A percentile compares a stretch with the other conserved stretches of the same genome.
Conservation (phyloP, 1,284 basidiomycete species). For the Boletellus sp. region DNA sequence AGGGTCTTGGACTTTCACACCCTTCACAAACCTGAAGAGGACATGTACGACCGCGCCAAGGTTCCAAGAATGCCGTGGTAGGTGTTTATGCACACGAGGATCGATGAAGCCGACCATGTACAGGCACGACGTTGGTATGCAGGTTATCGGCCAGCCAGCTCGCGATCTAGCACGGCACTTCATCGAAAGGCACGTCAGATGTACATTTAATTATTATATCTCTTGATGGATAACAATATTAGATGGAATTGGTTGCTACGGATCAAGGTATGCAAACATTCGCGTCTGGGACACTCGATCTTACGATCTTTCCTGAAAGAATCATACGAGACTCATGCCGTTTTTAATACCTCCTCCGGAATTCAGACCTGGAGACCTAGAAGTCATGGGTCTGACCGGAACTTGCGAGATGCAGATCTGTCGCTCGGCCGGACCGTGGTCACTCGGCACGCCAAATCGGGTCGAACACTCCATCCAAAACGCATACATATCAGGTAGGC, state of each 20-base stretch:
- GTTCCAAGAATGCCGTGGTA: conserved; percentile 96
- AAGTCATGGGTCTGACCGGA: conserved; percentile 82
- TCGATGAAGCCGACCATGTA: background rate
- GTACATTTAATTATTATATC: conserved; percentile 10
- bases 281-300: background rate
- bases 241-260: conserved; percentile 91
- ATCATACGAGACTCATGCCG: conserved; percentile 89
- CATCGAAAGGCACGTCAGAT: conserved; percentile 67
- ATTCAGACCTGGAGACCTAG: conserved; percentile 81
- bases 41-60: conserved; percentile 89
- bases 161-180: conserved; percentile 95
- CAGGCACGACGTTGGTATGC: conserved; percentile 95
- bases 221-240: conserved; percentile 12
- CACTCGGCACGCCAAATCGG: conserved; percentile 82
- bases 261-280: conserved; percentile 66
- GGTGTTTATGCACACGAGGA: conserved; percentile 15
- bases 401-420: conserved; percentile 98
- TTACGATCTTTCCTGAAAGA: conserved; percentile 41
- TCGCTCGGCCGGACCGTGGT: conserved; percentile 94
- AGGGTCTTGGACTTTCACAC: conserved; percentile 86
- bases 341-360: conserved; percentile 94
- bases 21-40: conserved; percentile 88
- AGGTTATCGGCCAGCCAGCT: conserved; percentile 95
- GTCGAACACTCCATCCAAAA: conserved; percentile 94
- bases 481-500: conserved; percentile 83